Evolutionary conservation across 768 basidiomycete genomes (phyloP).

Genomic region (Krasilnikovozyma curviuscula): DNA sequence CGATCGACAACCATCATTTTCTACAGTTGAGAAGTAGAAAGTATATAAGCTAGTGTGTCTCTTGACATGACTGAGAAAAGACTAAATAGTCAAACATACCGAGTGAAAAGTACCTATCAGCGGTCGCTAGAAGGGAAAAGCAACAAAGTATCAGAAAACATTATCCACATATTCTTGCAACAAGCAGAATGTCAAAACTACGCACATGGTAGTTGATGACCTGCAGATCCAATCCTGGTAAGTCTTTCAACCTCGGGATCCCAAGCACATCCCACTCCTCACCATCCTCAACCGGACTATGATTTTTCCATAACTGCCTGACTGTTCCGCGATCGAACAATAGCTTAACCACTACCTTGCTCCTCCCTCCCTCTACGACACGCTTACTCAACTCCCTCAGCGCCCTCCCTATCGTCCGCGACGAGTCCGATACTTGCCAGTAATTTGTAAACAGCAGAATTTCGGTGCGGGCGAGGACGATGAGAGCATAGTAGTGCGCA

Average conservation of each 20-base stretch:
- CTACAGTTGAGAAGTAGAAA: no score
- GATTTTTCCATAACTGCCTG: constrained; percentile 33
- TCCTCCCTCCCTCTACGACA: constrained; percentile 24
- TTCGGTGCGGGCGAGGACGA: constrained; percentile 43
- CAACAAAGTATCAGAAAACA: constrained; percentile 10
- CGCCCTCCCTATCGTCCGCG: background rate
- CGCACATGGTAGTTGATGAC: constrained; percentile 40
- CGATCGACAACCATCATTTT: constrained; percentile 49
- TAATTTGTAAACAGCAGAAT: constrained; percentile 51
- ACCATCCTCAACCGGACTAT: no score
- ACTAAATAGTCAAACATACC: no score
- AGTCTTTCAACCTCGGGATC: constrained; percentile 37
- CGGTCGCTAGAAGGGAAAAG: constrained; percentile 29
- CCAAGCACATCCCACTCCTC: constrained; percentile 35
- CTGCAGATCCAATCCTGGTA: constrained; percentile 42
- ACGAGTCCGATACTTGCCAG: constrained; percentile 25
- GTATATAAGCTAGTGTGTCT: no score
- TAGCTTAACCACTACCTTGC: constrained; percentile 42
- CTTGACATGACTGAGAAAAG: no score
- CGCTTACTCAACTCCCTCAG: no score
- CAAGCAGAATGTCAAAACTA: constrained; percentile 2
- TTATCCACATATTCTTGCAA: background rate
- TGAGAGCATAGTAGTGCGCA: constrained; percentile 45
- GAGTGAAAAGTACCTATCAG: constrained; percentile 50
- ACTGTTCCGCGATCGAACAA: constrained; percentile 50